Evolutionary conservation across 2,329 filamentous ascomycete species (phyloP), one percentile per base, ranked within the genome.

Genomic region (Xylaria digitata): DNA sequence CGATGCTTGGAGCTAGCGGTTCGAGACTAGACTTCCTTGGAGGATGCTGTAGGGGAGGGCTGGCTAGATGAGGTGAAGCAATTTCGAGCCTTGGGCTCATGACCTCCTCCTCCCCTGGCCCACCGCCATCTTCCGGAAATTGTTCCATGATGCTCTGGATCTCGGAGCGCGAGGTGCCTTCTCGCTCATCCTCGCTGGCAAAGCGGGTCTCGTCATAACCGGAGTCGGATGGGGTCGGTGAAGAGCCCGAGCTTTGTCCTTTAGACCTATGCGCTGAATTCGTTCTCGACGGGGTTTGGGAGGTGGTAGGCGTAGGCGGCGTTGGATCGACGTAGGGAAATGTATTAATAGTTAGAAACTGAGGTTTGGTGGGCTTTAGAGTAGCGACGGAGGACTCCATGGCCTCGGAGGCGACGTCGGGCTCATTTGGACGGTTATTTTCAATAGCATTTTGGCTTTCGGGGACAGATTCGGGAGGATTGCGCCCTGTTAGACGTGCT

Each of bases 101-200:
- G 76, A 97, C 93, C 78, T 96, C 93, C 57, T 95, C 90, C 68
- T 87, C 89, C 5, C 86, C 90, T 1, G 89, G 91, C 0, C 90
- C 92, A 58, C 89, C 88, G 32, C 88, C 88, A 57, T 88, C 88
- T 75, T 92, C 89, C 72, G 91, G 90, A 74, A 98, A 98, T 80
- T 98, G 96, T 69, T 93, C 93, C 93, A 99, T 98, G 78, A 99
- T 98, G 77, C 87, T 97, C 80, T 97, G 93, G 67, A 99, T 97
- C 81, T 99, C 96, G 6, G 91, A 90, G 66, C 89, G 88, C 1
- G 92, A 93, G 58, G 88, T 89, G 57, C 87, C 87, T 54, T 94
- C 89, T 23, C 87, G 86, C 61, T 88, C 86, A 74, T 89, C 88
- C 74, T 90, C 89, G 72, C 85, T 89, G 42, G 83, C 72, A 61